Percentiles rank a stretch among this genome's conserved stretches.
phyloP scores from a whole-genome alignment of 2,329 filamentous ascomycete genomes.

The Scedosporium minutisporum region DNA sequence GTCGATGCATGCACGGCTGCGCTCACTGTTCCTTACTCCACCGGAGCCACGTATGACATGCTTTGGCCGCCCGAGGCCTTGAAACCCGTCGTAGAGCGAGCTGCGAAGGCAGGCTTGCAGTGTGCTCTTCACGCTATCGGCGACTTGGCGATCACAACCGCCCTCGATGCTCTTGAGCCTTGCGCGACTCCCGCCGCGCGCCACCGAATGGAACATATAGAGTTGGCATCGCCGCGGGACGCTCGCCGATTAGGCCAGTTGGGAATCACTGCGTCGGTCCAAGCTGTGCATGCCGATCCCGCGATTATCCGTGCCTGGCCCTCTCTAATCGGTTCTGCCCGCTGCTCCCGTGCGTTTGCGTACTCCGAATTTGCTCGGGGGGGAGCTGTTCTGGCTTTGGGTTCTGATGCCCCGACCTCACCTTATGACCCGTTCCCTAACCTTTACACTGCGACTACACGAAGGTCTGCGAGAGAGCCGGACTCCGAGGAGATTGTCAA shows the following conservation, averaged over 20 bases:
- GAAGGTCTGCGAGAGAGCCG: slow-evolving; percentile 42
- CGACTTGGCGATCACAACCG: slow-evolving; percentile 46
- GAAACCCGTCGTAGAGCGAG: slow-evolving; percentile 41
- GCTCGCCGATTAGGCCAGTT: slow-evolving; percentile 44
- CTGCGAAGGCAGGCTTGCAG: slow-evolving; percentile 44
- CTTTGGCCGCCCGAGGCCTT: slow-evolving; percentile 47
- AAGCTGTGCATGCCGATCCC: slow-evolving; percentile 50
- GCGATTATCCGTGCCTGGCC: slow-evolving; percentile 54
- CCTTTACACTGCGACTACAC: slow-evolving; percentile 48
- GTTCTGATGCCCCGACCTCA: slow-evolving; percentile 51
- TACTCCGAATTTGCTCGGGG: slow-evolving; percentile 50
- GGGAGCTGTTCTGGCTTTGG: slow-evolving; percentile 46
- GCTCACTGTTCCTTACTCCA: slow-evolving; percentile 47
- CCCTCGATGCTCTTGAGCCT: slow-evolving; percentile 43
- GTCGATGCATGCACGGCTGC: slow-evolving; percentile 57
- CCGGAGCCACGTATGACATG: slow-evolving; percentile 31
- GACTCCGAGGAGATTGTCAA: slow-evolving; percentile 34
- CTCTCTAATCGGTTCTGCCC: slow-evolving; percentile 39
- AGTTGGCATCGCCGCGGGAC: slow-evolving; percentile 46
- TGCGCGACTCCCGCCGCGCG: slow-evolving; percentile 34
- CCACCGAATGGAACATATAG: slow-evolving; percentile 57
- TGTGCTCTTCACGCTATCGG: slow-evolving; percentile 58
- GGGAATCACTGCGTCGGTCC: slow-evolving; percentile 51
- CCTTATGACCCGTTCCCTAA: slow-evolving; percentile 45
- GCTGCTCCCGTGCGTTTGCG: slow-evolving; percentile 51